Percentiles rank a stretch among this genome's conserved stretches.
These are phyloP conservation scores for Quercus variabilis DNA, from an alignment of 306 rosid genomes.

Conservation along the genomic window DNA sequence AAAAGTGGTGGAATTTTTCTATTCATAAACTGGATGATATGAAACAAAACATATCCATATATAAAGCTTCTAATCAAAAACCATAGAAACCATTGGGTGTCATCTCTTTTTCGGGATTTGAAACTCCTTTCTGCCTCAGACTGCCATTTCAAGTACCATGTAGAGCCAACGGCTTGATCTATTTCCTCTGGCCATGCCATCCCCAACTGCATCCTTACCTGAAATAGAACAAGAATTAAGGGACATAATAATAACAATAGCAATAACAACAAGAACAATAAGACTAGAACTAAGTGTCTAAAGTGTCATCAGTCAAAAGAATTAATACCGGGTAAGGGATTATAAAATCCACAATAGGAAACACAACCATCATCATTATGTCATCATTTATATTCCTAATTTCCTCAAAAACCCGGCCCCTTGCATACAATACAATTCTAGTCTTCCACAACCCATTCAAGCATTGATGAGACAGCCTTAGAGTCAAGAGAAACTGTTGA, in stretches of 20 bases:
- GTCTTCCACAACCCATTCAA: slow-evolving; percentile 60
- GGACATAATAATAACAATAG: slow-evolving; percentile 12
- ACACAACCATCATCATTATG: slow-evolving; percentile 62
- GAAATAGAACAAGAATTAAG: slow-evolving; percentile 25
- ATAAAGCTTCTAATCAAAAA: slow-evolving; percentile 53
- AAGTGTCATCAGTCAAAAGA: slow-evolving; percentile 28
- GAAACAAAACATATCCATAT: slow-evolving; percentile 56
- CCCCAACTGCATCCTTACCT: slow-evolving; percentile 74
- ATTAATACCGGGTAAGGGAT: slow-evolving; percentile 68
- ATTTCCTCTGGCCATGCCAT: slow-evolving; percentile 95
- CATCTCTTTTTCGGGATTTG: slow-evolving; percentile 48
- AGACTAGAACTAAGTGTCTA: slow-evolving; percentile 12
- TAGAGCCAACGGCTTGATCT: slow-evolving; percentile 58
- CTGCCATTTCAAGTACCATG: slow-evolving; percentile 94
- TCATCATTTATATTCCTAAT: slow-evolving; percentile 55
- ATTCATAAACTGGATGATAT: slow-evolving; percentile 46
- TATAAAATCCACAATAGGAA: slow-evolving; percentile 67
- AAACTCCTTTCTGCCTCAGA: slow-evolving; percentile 68
- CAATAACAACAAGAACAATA: slow-evolving; percentile 1
- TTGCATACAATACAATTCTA: slow-evolving; percentile 29
- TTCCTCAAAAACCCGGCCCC: slow-evolving; percentile 47
- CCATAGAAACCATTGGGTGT: slow-evolving; percentile 47
- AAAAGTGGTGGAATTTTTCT: slow-evolving; percentile 54
- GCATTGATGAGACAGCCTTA: slow-evolving; percentile 48
- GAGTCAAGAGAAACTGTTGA: slow-evolving; percentile 57